Conservation (phyloP, 768 basidiomycete genomes). For the Gloeophyllum trabeum region DNA sequence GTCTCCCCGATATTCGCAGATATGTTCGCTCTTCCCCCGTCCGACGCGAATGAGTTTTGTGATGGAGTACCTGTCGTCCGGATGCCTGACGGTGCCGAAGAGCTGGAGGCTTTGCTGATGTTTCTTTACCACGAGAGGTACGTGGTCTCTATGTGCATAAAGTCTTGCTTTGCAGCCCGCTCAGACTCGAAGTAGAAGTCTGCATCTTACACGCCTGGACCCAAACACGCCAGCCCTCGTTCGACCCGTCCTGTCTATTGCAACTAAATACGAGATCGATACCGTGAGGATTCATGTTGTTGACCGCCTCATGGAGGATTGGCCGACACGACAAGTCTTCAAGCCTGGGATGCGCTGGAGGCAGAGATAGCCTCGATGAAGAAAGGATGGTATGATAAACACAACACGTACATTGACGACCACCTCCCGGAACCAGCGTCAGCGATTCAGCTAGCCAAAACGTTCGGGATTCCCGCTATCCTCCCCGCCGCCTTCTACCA, state of each 20-base stretch:
- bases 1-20: conserved; percentile 11
- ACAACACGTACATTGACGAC: too few relatives aligned
- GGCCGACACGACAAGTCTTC: neutral
- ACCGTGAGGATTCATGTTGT: neutral
- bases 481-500: conserved; percentile 6
- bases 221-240: neutral
- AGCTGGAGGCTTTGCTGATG: conserved; percentile 7
- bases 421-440: neutral
- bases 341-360: neutral
- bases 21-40: conserved; percentile 10
- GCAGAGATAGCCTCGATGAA: too few relatives aligned
- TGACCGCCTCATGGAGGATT: neutral
- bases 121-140: conserved; percentile 10
- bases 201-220: neutral
- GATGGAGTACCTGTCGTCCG: conserved; percentile 10
- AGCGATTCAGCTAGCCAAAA: neutral
- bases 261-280: neutral
- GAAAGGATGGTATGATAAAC: too few relatives aligned
- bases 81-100: conserved; percentile 6
- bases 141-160: neutral
- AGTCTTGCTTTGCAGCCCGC: neutral
- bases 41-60: conserved; percentile 1
- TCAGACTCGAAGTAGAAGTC: neutral
- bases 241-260: neutral
- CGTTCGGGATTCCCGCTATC: conserved; percentile 2